phyloP scores from a whole-genome alignment of 768 basidiomycete species.

The Tylopilus vinaceipallidus region DNA sequence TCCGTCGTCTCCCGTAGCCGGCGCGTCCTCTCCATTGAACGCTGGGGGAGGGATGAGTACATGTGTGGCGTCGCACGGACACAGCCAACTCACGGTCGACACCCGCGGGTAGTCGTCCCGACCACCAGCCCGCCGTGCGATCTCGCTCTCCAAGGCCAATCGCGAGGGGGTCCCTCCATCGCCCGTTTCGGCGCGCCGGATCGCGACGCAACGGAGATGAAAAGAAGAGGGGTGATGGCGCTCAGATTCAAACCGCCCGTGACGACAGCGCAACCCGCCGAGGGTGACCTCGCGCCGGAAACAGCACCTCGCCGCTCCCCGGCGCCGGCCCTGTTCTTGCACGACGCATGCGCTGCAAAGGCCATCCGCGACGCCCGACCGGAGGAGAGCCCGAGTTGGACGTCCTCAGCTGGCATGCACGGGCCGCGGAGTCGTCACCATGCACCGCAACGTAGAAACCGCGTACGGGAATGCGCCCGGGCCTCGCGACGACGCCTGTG shows the following conservation, averaged over 20 bases:
- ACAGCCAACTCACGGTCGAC: not conserved
- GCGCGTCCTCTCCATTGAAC: not conserved
- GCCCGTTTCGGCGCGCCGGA: not conserved
- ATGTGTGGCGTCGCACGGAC: too few relatives aligned
- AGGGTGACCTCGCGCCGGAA: not conserved
- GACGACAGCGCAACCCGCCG: not conserved
- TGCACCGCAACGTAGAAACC: not conserved
- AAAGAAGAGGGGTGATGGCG: not conserved
- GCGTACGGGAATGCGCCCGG: not conserved
- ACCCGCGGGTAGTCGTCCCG: not conserved
- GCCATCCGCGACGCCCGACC: not conserved
- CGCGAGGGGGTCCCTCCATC: not conserved
- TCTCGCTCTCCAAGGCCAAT: not conserved
- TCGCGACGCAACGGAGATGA: not conserved
- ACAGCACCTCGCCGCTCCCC: conserved; percentile 4
- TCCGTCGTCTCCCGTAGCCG: not conserved
- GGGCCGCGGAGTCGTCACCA: not conserved
- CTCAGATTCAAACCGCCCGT: not conserved
- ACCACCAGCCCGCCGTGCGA: not conserved
- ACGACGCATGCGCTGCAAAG: conserved; percentile 4
- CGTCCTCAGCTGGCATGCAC: not conserved
- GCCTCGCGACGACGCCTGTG: not conserved
- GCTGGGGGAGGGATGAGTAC: not conserved
- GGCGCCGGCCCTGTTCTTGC: conserved; percentile 1
- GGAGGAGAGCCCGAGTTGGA: not conserved